phyloP scores from a whole-genome alignment of 371 early-diverging fungal species.

The Coemansia sp. region DNA sequence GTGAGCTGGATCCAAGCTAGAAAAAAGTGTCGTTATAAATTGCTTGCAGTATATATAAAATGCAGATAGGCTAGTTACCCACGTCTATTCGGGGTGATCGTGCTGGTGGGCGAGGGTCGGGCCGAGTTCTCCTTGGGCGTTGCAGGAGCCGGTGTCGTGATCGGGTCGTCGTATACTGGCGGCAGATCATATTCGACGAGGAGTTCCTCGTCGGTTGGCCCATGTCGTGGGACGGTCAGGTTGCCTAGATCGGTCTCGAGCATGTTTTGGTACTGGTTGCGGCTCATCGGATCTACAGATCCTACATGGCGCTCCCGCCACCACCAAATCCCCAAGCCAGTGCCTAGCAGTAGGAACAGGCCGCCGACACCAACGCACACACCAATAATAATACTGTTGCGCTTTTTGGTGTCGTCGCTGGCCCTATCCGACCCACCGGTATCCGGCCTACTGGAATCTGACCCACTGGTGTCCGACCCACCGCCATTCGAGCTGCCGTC shows the following conservation, averaged over 20 bases:
- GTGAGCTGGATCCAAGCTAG: no score
- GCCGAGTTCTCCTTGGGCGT: no score
- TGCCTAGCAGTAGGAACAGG: neutral
- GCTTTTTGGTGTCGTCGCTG: neutral
- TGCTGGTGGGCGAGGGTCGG: no score
- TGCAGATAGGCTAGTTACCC: no score
- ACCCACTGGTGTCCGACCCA: no score
- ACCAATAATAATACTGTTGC: constrained; percentile 4
- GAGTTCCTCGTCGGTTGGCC: neutral
- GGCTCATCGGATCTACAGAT: constrained; percentile 7
- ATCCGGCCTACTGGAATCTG: no score
- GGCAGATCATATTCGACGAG: neutral
- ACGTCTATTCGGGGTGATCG: no score
- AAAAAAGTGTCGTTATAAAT: no score
- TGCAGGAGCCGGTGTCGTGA: no score
- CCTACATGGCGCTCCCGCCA: constrained; percentile 4
- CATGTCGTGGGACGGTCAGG: neutral
- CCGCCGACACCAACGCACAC: constrained; percentile 6
- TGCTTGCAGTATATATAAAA: no score
- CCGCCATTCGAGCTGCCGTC: neutral
- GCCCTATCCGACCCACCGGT: no score
- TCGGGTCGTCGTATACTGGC: constrained; percentile 2
- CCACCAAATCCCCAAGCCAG: neutral
- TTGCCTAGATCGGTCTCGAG: neutral
- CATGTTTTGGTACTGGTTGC: constrained; percentile 7